Percentiles rank a stretch among this genome's conserved stretches.
These are phyloP conservation scores for Vicia sativa DNA, from an alignment of 306 rosid species.

Conservation along the genomic window DNA sequence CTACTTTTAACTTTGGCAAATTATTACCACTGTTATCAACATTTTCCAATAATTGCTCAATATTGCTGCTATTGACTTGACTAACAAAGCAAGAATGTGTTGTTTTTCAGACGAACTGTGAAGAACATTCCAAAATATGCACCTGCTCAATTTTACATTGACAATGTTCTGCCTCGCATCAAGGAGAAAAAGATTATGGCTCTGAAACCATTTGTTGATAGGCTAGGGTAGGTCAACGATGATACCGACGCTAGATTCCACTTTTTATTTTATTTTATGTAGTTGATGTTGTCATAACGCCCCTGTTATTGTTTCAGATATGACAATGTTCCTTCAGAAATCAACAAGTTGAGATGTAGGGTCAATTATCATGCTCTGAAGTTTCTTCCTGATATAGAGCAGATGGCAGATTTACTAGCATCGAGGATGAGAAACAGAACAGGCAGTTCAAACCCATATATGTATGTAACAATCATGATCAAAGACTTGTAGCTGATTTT, in stretches of 20 bases:
- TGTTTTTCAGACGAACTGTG: slow-evolving; percentile 83
- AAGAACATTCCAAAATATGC: slow-evolving; percentile 99
- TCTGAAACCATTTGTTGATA: slow-evolving; percentile 95
- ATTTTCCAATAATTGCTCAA: slow-evolving; percentile 12
- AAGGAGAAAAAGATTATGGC: slow-evolving; percentile 99
- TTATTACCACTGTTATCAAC: slow-evolving; percentile 29
- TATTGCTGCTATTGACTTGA: slow-evolving; percentile 37
- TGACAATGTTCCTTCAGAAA: slow-evolving; percentile 93
- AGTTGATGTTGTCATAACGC: slow-evolving; percentile 32
- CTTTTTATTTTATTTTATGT: background rate
- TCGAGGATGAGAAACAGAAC: slow-evolving; percentile 99
- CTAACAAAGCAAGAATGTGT: slow-evolving; percentile 38
- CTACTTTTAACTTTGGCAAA: slow-evolving; percentile 30
- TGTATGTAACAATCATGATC: slow-evolving; percentile 57
- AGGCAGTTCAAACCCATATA: slow-evolving; percentile 88
- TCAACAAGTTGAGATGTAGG: slow-evolving; percentile 97
- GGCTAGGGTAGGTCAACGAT: slow-evolving; percentile 82
- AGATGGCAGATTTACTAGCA: slow-evolving; percentile 88
- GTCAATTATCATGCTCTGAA: slow-evolving; percentile 98
- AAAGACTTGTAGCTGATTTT: slow-evolving; percentile 33
- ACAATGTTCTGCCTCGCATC: slow-evolving; percentile 95
- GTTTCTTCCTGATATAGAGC: slow-evolving; percentile 97
- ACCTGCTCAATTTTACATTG: slow-evolving; percentile 93
- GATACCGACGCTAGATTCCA: slow-evolving; percentile 22
- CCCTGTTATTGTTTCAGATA: slow-evolving; percentile 63